A percentile compares a stretch with the other conserved stretches of the same genome.
Evolutionary conservation across 2,329 filamentous ascomycete species (phyloP).

Genomic region (Pseudonectria buxi): DNA sequence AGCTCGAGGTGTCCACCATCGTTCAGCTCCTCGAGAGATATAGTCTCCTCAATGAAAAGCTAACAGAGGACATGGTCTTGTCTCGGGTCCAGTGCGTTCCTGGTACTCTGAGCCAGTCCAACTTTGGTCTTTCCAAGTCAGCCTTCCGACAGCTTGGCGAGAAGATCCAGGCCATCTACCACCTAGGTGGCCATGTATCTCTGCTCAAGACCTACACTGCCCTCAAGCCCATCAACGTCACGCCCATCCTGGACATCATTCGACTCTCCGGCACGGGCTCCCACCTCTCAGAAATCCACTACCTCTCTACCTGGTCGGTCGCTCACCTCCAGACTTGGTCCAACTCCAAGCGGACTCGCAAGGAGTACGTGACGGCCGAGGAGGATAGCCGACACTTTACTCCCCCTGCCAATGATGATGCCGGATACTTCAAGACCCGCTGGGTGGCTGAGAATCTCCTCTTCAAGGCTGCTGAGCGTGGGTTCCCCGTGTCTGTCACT

Average conservation of each 20-base stretch:
- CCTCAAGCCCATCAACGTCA: constrained; percentile 16
- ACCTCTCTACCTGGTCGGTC: constrained; percentile 24
- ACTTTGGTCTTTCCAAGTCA: constrained; percentile 17
- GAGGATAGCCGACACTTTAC: constrained; percentile 16
- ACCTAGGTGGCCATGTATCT: constrained; percentile 21
- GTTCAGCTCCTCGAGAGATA: constrained; percentile 13
- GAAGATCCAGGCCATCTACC: constrained; percentile 17
- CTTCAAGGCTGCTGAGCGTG: constrained; percentile 16
- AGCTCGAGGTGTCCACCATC: constrained; percentile 8
- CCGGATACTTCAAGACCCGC: constrained; percentile 22
- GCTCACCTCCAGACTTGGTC: constrained; percentile 20
- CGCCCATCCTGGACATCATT: constrained; percentile 18
- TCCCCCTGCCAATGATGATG: constrained; percentile 17
- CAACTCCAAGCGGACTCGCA: constrained; percentile 10
- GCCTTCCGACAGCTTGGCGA: constrained; percentile 17
- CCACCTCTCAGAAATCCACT: constrained; percentile 17
- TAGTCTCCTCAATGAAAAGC: constrained; percentile 9
- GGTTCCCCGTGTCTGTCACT: constrained; percentile 19
- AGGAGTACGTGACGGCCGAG: constrained; percentile 11
- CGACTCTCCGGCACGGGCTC: constrained; percentile 15
- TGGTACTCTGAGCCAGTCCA: constrained; percentile 13
- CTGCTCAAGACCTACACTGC: constrained; percentile 19
- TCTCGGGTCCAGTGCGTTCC: constrained; percentile 10
- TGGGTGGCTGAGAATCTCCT: constrained; percentile 22
- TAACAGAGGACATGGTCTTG: constrained; percentile 7